Evolutionary conservation across 257 asterid genomes (phyloP), one percentile per base, ranked within the genome.

Genomic region (Solanum ossicruentum): DNA sequence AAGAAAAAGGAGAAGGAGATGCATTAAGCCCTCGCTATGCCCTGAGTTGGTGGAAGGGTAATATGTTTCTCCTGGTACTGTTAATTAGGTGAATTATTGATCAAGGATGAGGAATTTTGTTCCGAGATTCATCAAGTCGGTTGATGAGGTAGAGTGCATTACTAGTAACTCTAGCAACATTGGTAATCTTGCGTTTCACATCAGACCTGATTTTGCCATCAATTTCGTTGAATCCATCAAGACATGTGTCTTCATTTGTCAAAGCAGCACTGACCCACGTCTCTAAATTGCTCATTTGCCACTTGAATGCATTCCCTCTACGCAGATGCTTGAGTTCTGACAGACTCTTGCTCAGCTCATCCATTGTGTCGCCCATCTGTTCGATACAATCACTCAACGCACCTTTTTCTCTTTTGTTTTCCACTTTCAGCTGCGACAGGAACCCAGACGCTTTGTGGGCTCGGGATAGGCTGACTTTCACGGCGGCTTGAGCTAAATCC

Each of bases 191-290:
- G 79, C 90, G 86, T 36, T 82, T 91, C 6, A 96, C 98, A 47
- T 93, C 97, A 21, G 95, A 85, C 80, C 97, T 87, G 3, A 92
- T 85, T 47, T 90, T 85, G 8, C 88, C 94, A 63, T 87, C 58
- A 84, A 93, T 84, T 83, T 95, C 99, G 88, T 87, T 90, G 84
- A 95, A 96, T 16, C 98, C 99, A 85, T 92, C 98, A 67, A 95
- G 94, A 54, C 99, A 96, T 12, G 98, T 95, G 52, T 96, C 97
- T 83, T 96, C 99, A 41, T 95, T 85, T 4, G 96, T 96, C 88
- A 96, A 81, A 21, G 98, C 98, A 58, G 99, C 99, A 89, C 98
- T 95, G 1, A 92, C 98, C 98, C 98, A 96, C 45, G 98, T 96
- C 93, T 95, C 91, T 21, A 89, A 96, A 83, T 96, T 95, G 89